These are phyloP conservation scores for Amauroascus niger DNA, from an alignment of 2,329 filamentous ascomycete species.

Conservation along the genomic window DNA sequence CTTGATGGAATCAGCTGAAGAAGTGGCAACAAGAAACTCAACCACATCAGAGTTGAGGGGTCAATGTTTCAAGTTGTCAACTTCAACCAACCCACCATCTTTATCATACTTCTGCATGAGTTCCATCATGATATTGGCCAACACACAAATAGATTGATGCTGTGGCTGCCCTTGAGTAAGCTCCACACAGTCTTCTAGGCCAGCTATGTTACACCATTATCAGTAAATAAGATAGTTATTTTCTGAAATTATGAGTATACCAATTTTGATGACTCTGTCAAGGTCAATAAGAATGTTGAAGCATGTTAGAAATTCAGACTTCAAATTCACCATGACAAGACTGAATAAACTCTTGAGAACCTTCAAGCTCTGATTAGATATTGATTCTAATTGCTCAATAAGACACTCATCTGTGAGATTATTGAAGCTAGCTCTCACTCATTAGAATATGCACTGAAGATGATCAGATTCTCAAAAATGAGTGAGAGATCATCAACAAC, in stretches of 20 bases:
- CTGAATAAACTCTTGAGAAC: background rate
- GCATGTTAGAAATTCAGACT: background rate
- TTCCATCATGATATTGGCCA: background rate
- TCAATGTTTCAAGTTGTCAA: background rate
- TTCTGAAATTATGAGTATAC: background rate
- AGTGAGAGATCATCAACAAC: background rate
- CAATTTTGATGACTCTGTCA: background rate
- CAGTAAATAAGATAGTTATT: background rate
- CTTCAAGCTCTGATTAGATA: conserved; percentile 10
- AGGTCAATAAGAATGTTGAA: background rate
- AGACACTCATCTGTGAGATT: background rate
- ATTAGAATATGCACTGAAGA: background rate
- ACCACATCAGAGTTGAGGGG: background rate
- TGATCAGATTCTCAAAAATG: no score
- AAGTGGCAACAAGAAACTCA: background rate
- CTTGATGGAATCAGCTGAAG: background rate
- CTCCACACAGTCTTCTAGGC: background rate
- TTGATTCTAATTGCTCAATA: conserved; percentile 7
- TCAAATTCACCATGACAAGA: background rate
- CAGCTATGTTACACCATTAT: conserved; percentile 15
- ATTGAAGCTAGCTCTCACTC: background rate
- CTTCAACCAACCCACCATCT: background rate
- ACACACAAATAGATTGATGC: background rate
- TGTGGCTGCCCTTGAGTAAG: background rate
- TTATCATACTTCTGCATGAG: background rate